Evolutionary conservation across 2,329 filamentous ascomycete species (phyloP).

Genomic region (Penicillium vulpinum): DNA sequence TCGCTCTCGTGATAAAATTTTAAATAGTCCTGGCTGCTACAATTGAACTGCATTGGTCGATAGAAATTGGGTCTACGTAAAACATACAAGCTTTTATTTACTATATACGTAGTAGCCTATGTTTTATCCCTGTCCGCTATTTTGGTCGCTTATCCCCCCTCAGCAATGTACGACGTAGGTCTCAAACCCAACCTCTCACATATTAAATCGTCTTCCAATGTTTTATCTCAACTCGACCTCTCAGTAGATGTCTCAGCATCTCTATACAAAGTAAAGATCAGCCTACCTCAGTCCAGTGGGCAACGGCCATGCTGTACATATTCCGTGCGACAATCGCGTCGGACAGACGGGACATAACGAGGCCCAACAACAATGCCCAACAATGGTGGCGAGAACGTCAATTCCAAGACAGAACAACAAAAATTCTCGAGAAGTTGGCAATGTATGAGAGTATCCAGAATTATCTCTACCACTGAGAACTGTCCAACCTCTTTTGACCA

Average conservation of each 20-base stretch:
- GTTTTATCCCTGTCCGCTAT: background rate
- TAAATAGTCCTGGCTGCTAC: constrained; percentile 7
- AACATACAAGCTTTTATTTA: background rate
- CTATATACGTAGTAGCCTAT: background rate
- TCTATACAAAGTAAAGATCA: background rate
- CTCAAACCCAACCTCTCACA: background rate
- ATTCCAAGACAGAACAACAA: background rate
- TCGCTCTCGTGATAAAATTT: constrained; percentile 10
- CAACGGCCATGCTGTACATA: background rate
- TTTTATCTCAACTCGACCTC: background rate
- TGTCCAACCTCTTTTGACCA: background rate
- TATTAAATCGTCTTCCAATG: background rate
- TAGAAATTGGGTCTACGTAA: background rate
- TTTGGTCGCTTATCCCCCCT: background rate
- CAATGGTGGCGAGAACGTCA: background rate
- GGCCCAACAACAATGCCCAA: constrained; percentile 2
- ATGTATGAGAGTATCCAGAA: background rate
- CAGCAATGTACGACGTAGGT: background rate
- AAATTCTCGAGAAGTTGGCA: background rate
- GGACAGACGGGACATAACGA: constrained; percentile 11
- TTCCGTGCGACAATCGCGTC: constrained; percentile 8
- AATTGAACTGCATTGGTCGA: constrained; percentile 1
- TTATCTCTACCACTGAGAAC: background rate
- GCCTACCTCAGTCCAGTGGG: background rate
- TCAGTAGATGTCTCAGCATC: constrained; percentile 6